Percentiles rank a stretch among this genome's conserved stretches.
These are phyloP conservation scores for Piloderma croceum DNA, from an alignment of 768 basidiomycete genomes.

Conservation along the genomic window DNA sequence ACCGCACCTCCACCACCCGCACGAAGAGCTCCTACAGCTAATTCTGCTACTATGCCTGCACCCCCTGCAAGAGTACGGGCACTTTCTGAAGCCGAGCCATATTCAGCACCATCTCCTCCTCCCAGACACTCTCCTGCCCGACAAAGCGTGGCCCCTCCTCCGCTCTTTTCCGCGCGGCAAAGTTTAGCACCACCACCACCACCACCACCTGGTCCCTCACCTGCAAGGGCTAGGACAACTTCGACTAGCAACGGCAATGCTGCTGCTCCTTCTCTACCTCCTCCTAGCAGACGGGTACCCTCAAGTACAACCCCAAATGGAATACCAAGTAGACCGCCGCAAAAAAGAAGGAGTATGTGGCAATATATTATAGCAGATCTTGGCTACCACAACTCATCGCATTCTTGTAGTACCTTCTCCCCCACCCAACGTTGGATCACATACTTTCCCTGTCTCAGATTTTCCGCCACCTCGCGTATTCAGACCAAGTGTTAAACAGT, in stretches of 20 bases:
- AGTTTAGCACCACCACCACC: conserved; percentile 17
- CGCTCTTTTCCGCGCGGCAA: conserved; percentile 21
- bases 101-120: conserved; percentile 27
- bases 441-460: conserved; percentile 70
- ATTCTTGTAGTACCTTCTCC: conserved; percentile 43
- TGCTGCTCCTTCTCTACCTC: neutral
- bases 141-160: conserved; percentile 20
- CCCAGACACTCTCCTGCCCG: conserved; percentile 8
- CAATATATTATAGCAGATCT: neutral
- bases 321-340: too few relatives aligned
- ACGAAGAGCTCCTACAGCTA: conserved; percentile 20
- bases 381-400: conserved; percentile 11
- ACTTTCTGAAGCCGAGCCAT: conserved; percentile 38
- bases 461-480: conserved; percentile 78
- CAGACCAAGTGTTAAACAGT: conserved; percentile 41
- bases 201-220: conserved; percentile 13
- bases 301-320: too few relatives aligned
- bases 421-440: conserved; percentile 58
- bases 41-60: conserved; percentile 15
- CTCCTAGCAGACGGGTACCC: neutral
- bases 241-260: conserved; percentile 3
- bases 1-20: conserved; percentile 41
- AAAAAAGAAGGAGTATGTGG: conserved; percentile 19
- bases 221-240: conserved; percentile 10
- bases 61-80: conserved; percentile 23